These are phyloP conservation scores for Carex arenaria DNA, from an alignment of 202 grass and related monocot genomes.

Conservation along the genomic window DNA sequence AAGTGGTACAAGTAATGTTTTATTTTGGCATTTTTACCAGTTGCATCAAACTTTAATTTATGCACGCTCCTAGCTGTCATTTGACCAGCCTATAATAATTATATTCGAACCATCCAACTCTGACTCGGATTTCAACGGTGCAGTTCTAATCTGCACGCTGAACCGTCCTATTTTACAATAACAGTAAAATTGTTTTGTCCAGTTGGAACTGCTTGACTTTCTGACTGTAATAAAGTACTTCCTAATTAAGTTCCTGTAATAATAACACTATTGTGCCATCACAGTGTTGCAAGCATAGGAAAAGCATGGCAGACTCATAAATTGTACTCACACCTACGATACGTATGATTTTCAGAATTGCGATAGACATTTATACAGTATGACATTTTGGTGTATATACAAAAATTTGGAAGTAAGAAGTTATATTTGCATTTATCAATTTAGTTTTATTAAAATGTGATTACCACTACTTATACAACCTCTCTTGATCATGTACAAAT, in stretches of 20 bases:
- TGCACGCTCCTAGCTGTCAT: not conserved
- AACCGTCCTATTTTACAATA: not conserved
- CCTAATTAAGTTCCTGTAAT: not conserved
- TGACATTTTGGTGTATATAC: not conserved
- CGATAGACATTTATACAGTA: not conserved
- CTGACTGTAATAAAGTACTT: not conserved
- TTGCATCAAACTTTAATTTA: not conserved
- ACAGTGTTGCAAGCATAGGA: not conserved
- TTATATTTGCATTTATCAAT: not conserved
- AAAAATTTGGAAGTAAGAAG: not conserved
- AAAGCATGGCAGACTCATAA: not conserved
- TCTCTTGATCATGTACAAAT: not conserved
- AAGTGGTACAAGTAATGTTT: not conserved
- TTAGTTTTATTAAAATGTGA: not conserved
- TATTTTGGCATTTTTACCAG: not conserved
- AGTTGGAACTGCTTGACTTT: not conserved
- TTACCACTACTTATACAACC: not conserved
- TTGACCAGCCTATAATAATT: not conserved
- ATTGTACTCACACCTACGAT: not conserved
- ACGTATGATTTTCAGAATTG: not conserved
- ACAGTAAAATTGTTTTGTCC: not conserved
- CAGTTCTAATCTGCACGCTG: not conserved
- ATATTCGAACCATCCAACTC: not conserved
- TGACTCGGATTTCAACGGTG: not conserved
- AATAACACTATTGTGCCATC: not conserved